Base-by-base conservation (phyloP, 106 monocot genomes). In the Apostasia shenzhenica region DNA sequence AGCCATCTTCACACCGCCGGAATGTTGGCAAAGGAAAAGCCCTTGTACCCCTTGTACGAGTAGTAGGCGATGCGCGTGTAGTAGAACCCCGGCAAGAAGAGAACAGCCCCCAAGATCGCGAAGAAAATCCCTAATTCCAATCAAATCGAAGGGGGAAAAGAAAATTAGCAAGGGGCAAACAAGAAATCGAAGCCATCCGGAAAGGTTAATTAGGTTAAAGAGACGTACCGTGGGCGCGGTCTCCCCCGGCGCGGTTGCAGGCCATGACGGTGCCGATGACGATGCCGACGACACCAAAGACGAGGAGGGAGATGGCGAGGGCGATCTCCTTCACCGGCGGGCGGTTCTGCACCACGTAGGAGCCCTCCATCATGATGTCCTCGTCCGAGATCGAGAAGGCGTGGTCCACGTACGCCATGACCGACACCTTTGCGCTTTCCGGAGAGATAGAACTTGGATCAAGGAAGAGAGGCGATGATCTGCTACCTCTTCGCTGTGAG, bases 321-420 rank as follows among this genome's bases (percentile, higher is more conserved):
- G 76, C 83, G 69, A 90, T 86, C 73, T 90, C 90, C 63, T 83
- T 83, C 70, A 90, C 55, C n/a, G 90, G 90, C 6, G 85, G 81
- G 11, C 72, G 62, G 73, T 76, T 85, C 41, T 75, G 85, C 69
- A 80, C 77, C 54, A 82, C 79, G 69, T 80, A 76, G 13, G 74
- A 54, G 12, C 26, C 48, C 39, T 61, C 69, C 59, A 90, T 74
- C 85, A 85, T 90, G 58, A 90, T 73, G 62, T 85, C 85, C 77
- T 90, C 90, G 66, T 90, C 90, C 9, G 85, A 75, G 65, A 90
- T 90, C 45, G 90, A 90, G 85, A 90, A 90, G 10, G 90, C 82
- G 68, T 85, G 85, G 65, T 85, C 90, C 3, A 90, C 90, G 83
- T 90, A 90, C 53, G 90, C 90, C 90, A 90, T 90, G 49, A 41